These are phyloP conservation scores for Yamadazyma mexicana DNA, from an alignment of 1,139 yeast genomes.

Conservation along the genomic window DNA sequence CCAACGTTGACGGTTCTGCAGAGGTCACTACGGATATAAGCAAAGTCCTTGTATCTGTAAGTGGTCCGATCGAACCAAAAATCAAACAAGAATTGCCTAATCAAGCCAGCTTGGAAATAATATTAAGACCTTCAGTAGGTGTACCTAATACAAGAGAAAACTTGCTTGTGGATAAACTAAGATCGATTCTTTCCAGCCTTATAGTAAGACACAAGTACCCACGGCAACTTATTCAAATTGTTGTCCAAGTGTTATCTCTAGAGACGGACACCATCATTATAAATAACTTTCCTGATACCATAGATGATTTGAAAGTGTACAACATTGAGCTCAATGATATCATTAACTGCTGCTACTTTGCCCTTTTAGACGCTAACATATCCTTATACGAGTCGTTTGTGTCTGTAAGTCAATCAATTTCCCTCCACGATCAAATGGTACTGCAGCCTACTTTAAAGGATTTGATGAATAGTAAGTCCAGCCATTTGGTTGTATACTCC, in stretches of 20 bases:
- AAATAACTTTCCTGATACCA: constrained; percentile 22
- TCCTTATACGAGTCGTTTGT: constrained; percentile 64
- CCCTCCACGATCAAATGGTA: constrained; percentile 26
- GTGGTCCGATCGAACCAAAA: constrained; percentile 91
- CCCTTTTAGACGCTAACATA: constrained; percentile 77
- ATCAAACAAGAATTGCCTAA: constrained; percentile 84
- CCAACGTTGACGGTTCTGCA: constrained; percentile 81
- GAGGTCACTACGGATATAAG: constrained; percentile 51
- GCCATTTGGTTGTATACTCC: constrained; percentile 67
- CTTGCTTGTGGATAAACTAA: constrained; percentile 67
- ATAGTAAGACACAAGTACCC: constrained; percentile 74
- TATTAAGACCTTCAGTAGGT: constrained; percentile 77
- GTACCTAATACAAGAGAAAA: constrained; percentile 77
- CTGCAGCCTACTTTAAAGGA: constrained; percentile 45
- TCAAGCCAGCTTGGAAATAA: constrained; percentile 74
- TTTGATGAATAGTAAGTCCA: constrained; percentile 49
- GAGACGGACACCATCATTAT: constrained; percentile 49
- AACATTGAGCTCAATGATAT: constrained; percentile 67
- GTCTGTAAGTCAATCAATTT: constrained; percentile 36
- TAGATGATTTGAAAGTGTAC: constrained; percentile 28
- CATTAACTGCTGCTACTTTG: constrained; percentile 69
- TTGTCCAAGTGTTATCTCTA: constrained; percentile 59
- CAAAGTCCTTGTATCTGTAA: constrained; percentile 69
- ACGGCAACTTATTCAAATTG: constrained; percentile 80
- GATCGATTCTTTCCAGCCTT: constrained; percentile 59